These are phyloP conservation scores for Cunninghamia lanceolata DNA, from an alignment of 75 land plant genomes.

Conservation along the genomic window DNA sequence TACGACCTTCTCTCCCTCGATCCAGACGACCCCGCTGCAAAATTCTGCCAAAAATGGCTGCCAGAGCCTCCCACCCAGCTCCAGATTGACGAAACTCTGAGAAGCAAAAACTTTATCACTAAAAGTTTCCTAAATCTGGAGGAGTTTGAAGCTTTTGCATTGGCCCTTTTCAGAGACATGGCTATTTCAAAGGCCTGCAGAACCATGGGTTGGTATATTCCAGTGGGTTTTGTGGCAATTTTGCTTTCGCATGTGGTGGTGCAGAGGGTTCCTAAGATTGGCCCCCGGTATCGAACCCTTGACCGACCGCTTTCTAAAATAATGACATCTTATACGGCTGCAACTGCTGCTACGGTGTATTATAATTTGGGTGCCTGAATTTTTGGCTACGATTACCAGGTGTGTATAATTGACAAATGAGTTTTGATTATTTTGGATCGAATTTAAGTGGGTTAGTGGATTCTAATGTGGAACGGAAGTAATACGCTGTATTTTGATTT, in stretches of 20 bases:
- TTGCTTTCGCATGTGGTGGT: slow-evolving; percentile 17
- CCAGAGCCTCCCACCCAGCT: slow-evolving; percentile 28
- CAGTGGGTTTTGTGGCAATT: slow-evolving; percentile 23
- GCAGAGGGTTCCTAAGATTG: slow-evolving; percentile 19
- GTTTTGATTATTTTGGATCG: background rate
- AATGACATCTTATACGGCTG: background rate
- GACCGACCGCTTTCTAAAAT: slow-evolving; percentile 4
- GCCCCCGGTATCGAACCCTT: slow-evolving; percentile 18
- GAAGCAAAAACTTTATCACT: background rate
- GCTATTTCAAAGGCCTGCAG: slow-evolving; percentile 18
- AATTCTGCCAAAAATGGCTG: slow-evolving; percentile 22
- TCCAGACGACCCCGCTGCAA: slow-evolving; percentile 5
- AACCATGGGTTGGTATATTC: slow-evolving; percentile 18
- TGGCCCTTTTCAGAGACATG: slow-evolving; percentile 23
- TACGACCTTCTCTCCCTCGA: slow-evolving; percentile 6
- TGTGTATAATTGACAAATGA: background rate
- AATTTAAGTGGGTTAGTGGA: background rate
- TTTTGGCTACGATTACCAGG: background rate
- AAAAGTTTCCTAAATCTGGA: background rate
- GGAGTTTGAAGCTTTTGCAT: slow-evolving; percentile 15
- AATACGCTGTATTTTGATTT: no score
- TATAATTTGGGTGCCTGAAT: background rate
- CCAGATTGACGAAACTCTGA: background rate
- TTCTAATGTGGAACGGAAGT: background rate
- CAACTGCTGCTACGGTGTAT: background rate